Evolutionary conservation across 208 protist genomes (phyloP).

Genomic region (Plasmodiophora brassicae): DNA sequence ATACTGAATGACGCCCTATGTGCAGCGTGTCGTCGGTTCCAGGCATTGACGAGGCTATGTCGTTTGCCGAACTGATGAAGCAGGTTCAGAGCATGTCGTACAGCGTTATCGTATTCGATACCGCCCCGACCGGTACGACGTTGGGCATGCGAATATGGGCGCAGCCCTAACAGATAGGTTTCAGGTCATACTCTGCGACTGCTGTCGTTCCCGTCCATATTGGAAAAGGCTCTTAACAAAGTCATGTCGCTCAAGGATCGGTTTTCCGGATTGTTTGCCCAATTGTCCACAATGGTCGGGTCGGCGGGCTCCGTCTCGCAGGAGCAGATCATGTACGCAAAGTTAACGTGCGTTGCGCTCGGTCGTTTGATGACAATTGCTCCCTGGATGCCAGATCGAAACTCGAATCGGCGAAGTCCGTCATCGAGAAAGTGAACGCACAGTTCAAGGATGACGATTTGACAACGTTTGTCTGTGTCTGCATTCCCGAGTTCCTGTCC

Average conservation of each 20-base stretch:
- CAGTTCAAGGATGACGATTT: constrained; percentile 56
- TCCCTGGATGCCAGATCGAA: not conserved
- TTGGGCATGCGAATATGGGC: no score
- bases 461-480: constrained; percentile 95
- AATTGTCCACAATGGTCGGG: constrained; percentile 40
- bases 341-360: not conserved
- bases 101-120: constrained; percentile 95
- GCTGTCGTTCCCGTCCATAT: constrained; percentile 67
- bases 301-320: not conserved
- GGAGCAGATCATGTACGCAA: constrained; percentile 29
- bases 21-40: constrained; percentile 65
- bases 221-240: constrained; percentile 67
- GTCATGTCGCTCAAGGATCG: constrained; percentile 59
- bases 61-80: constrained; percentile 89
- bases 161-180: no score
- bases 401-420: constrained; percentile 37
- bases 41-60: constrained; percentile 95
- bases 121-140: constrained; percentile 96
- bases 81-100: constrained; percentile 76
- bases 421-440: constrained; percentile 50
- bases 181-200: constrained; percentile 92
- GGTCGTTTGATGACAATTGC: not conserved
- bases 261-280: constrained; percentile 59
- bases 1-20: not conserved
- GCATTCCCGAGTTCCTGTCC: constrained; percentile 96